These are phyloP conservation scores for Silene vulgaris DNA, from an alignment of 179 eudicot genomes.

Conservation along the genomic window DNA sequence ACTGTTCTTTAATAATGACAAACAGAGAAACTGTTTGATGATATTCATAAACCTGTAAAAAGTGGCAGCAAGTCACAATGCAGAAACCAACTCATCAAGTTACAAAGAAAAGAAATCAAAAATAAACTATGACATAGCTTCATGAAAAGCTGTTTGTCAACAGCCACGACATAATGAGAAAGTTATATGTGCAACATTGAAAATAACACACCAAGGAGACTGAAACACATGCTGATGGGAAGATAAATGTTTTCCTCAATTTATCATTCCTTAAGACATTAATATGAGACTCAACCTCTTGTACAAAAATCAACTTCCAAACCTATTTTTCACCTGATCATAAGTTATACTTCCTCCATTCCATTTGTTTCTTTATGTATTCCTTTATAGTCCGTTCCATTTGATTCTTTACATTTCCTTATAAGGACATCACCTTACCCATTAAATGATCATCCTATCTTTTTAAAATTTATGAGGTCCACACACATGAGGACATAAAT, in stretches of 20 bases:
- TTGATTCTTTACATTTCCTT: no score
- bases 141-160: neutral
- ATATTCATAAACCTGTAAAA: constrained; percentile 71
- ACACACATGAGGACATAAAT: no score
- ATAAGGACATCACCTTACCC: no score
- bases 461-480: no score
- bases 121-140: neutral
- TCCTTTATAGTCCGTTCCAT: no score
- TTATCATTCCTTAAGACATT: neutral
- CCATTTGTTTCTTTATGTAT: no score
- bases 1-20: constrained; percentile 88
- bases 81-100: neutral
- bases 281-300: neutral
- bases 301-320: neutral
- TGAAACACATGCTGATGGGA: neutral
- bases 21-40: constrained; percentile 81
- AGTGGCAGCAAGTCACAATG: constrained; percentile 12
- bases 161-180: constrained; percentile 1
- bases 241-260: neutral
- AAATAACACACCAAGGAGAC: neutral
- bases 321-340: neutral
- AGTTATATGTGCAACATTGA: neutral
- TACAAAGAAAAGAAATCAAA: neutral
- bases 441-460: no score
- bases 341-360: no score